Percentiles rank a stretch among this genome's conserved stretches.
Conservation (phyloP, 768 basidiomycete species). For the Collybia nuda region DNA sequence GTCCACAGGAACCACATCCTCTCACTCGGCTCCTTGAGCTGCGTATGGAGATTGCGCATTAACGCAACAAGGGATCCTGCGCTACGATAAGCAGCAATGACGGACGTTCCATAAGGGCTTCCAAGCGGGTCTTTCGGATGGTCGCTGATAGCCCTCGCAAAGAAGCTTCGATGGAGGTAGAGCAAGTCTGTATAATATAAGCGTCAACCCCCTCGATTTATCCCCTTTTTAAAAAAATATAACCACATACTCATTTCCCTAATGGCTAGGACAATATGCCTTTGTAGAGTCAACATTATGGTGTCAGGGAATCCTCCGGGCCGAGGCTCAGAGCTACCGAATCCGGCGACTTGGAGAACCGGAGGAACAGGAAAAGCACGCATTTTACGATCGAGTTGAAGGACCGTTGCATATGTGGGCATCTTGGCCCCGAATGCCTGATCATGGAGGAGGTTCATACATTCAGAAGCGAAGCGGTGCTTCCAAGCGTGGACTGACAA, state of each 20-base stretch:
- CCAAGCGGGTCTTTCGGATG: conserved; percentile 74
- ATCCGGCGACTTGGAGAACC: conserved; percentile 65
- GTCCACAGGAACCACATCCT: conserved; percentile 67
- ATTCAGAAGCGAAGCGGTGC: conserved; percentile 65
- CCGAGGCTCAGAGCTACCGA: conserved; percentile 53
- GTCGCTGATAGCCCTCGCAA: conserved; percentile 70
- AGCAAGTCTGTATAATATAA: conserved; percentile 49
- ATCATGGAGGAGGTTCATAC: conserved; percentile 68
- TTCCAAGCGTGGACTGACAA: conserved; percentile 64
- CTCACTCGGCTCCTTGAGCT: conserved; percentile 61
- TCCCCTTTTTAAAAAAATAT: not conserved
- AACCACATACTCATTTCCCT: conserved; percentile 62
- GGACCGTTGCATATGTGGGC: conserved; percentile 64
- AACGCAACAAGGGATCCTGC: conserved; percentile 70
- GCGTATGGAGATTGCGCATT: conserved; percentile 67
- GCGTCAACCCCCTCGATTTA: not conserved
- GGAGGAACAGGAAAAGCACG: conserved; percentile 68
- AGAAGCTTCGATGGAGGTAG: conserved; percentile 73
- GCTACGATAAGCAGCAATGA: conserved; percentile 73
- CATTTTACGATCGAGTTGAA: conserved; percentile 67
- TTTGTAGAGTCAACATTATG: conserved; percentile 55
- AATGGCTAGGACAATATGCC: conserved; percentile 68
- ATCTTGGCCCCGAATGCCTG: conserved; percentile 72
- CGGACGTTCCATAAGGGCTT: conserved; percentile 70
- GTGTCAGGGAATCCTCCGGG: conserved; percentile 47